Conservation (phyloP, 2,329 filamentous ascomycete species). For the Ophiostoma triangulosporum region DNA sequence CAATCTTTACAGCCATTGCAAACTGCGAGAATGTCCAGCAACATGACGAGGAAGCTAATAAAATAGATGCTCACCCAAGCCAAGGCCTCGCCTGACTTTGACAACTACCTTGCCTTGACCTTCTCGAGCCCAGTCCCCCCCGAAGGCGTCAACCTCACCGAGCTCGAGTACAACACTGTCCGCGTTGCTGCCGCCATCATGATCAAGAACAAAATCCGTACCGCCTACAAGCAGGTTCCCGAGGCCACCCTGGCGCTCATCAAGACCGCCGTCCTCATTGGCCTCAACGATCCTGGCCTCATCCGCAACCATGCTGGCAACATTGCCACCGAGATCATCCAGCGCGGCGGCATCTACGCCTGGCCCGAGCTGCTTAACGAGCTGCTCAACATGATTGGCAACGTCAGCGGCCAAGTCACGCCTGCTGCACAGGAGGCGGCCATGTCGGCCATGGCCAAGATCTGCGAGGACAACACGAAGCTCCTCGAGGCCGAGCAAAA, state of each 20-base stretch:
- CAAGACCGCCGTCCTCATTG: slow-evolving; percentile 62
- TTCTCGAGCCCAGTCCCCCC: slow-evolving; percentile 59
- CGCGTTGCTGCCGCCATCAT: slow-evolving; percentile 83
- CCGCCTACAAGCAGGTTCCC: slow-evolving; percentile 62
- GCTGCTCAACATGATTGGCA: slow-evolving; percentile 63
- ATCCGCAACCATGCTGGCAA: slow-evolving; percentile 85
- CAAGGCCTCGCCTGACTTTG: slow-evolving; percentile 78
- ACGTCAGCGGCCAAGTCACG: slow-evolving; percentile 53
- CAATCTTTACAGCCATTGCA: not conserved
- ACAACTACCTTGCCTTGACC: slow-evolving; percentile 91
- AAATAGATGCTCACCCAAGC: slow-evolving; percentile 82
- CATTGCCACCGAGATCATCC: slow-evolving; percentile 85
- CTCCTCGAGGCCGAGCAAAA: slow-evolving; percentile 77
- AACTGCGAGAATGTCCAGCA: too few relatives aligned
- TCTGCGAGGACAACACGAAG: slow-evolving; percentile 91
- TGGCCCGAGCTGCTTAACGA: slow-evolving; percentile 88
- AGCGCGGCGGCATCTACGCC: slow-evolving; percentile 67
- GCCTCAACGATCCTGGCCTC: slow-evolving; percentile 72
- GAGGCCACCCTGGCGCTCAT: slow-evolving; percentile 62
- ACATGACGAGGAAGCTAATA: too few relatives aligned
- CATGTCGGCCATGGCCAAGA: slow-evolving; percentile 85
- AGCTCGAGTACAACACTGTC: slow-evolving; percentile 56
- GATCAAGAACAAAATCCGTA: slow-evolving; percentile 84
- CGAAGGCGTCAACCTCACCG: slow-evolving; percentile 42
- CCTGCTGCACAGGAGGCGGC: slow-evolving; percentile 75